Evolutionary conservation across 192 early-diverging fungal species (phyloP), one percentile per base, ranked within the genome.

Genomic region (Mortierella claussenii): DNA sequence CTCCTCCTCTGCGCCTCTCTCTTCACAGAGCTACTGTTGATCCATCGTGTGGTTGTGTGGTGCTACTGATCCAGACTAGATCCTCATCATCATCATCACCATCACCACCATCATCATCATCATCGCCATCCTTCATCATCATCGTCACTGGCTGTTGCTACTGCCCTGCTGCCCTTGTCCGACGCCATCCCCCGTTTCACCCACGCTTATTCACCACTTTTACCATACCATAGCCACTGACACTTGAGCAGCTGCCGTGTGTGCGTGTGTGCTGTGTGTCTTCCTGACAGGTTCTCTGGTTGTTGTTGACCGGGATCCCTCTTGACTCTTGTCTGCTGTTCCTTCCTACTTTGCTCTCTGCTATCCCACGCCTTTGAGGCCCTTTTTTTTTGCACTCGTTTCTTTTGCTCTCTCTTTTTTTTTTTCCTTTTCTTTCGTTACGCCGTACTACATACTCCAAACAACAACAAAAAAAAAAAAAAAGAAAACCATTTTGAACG

Each of bases 261-360:
- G 45, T 73, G 30, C 26, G 52, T 17, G 33, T 50, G 58, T 42
- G 42, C 49, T 58, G 55, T 36, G 47, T 52, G 54, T 62, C 49
- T 32, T 33, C 42, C 57, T 55, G 62, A 49, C 27, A 53, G 44
- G 42, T 75, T 58, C 55, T 75, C 63, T 65, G 70, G 70, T 75
- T 60, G 63, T 65, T 75, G 70, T 75, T 75, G 70, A 75, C 70
- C 55, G 57, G 53, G 44, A 52, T 23, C 50, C 42, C 17, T 64
- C 27, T 28, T 5, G 18, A 10, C n/a, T 61, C 27, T 63, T 63
- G 59, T 34, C 65, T 46, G 24, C 59, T 40, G 18, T 60, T 53
- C 28, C 52, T 49, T 27, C 55, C 26, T 33, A 1, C 54, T 21
- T 37, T 56, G 30, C 44, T 60, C 32, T 33, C 37, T 27, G 23